These are phyloP conservation scores for Cadophora luteo-olivacea DNA, from an alignment of 2,329 filamentous ascomycete genomes.

Conservation along the genomic window DNA sequence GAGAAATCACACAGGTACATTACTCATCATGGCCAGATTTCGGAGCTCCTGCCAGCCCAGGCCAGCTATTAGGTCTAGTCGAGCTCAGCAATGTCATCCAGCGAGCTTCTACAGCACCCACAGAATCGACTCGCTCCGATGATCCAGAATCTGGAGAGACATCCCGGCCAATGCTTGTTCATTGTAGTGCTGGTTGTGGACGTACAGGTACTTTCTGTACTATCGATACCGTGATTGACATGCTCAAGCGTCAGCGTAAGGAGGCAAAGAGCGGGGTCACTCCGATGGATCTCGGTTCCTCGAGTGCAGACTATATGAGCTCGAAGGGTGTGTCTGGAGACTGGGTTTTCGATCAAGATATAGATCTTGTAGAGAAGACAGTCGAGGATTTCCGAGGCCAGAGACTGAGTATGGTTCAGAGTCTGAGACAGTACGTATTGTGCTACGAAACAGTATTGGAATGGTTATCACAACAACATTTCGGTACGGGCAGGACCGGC, in stretches of 20 bases:
- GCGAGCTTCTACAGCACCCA: conserved; percentile 51
- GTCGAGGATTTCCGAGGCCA: conserved; percentile 92
- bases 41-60: conserved; percentile 87
- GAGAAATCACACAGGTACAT: conserved; percentile 93
- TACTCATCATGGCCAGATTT: conserved; percentile 98
- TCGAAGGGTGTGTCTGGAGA: conserved; percentile 51
- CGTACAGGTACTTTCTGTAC: conserved; percentile 97
- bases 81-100: conserved; percentile 83
- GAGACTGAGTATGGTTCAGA: conserved; percentile 96
- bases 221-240: conserved; percentile 93
- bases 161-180: conserved; percentile 80
- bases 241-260: conserved; percentile 84
- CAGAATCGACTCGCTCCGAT: conserved; percentile 51
- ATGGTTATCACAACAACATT: conserved; percentile 66
- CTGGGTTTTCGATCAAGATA: conserved; percentile 73
- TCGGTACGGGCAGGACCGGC: conserved; percentile 19
- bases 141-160: conserved; percentile 63
- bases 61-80: conserved; percentile 86
- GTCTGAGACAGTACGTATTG: conserved; percentile 87
- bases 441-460: conserved; percentile 96
- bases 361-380: conserved; percentile 84
- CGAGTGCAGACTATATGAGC: conserved; percentile 37
- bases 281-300: conserved; percentile 52
- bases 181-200: conserved; percentile 95
- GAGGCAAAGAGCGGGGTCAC: conserved; percentile 43